Conservation (phyloP, 2,329 filamentous ascomycete species). For the Clathrospora elynae region DNA sequence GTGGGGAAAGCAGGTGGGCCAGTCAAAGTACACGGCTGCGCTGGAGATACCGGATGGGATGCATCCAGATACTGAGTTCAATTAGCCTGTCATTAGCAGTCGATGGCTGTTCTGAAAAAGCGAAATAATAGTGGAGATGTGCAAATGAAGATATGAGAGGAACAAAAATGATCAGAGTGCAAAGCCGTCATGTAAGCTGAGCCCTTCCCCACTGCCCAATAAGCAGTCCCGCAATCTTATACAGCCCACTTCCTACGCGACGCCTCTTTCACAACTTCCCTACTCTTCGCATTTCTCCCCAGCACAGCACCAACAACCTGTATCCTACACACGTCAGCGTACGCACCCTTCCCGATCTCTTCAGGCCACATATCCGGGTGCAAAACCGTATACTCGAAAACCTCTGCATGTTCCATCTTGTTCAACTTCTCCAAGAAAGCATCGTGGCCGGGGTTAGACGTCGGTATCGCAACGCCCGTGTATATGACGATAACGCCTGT, state of each 20-base stretch:
- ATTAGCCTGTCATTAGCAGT: constrained; percentile 5
- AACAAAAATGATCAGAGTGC: too few relatives aligned
- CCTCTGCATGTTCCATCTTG: constrained; percentile 14
- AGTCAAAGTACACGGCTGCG: constrained; percentile 36
- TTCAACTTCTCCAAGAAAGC: constrained; percentile 25
- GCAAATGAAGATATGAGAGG: too few relatives aligned
- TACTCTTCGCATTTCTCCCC: constrained; percentile 3
- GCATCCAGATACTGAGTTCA: constrained; percentile 41
- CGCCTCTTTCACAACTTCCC: not conserved
- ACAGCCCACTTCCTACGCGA: constrained; percentile 6
- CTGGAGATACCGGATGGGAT: constrained; percentile 44
- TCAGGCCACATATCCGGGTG: constrained; percentile 37
- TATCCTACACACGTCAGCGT: constrained; percentile 33
- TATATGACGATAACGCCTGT: constrained; percentile 28
- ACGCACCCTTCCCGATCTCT: constrained; percentile 29
- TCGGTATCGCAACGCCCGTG: constrained; percentile 30
- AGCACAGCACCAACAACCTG: constrained; percentile 31
- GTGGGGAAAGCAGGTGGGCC: constrained; percentile 30
- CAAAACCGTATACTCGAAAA: constrained; percentile 27
- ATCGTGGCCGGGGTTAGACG: constrained; percentile 21
- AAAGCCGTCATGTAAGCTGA: too few relatives aligned
- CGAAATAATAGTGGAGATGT: too few relatives aligned
- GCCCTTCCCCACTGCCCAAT: too few relatives aligned
- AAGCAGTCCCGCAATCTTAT: too few relatives aligned
- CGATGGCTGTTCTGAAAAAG: too few relatives aligned